A percentile compares a stretch with the other conserved stretches of the same genome.
phyloP scores from a whole-genome alignment of 1,284 basidiomycete species.

The Cutaneotrichosporon sp. region DNA sequence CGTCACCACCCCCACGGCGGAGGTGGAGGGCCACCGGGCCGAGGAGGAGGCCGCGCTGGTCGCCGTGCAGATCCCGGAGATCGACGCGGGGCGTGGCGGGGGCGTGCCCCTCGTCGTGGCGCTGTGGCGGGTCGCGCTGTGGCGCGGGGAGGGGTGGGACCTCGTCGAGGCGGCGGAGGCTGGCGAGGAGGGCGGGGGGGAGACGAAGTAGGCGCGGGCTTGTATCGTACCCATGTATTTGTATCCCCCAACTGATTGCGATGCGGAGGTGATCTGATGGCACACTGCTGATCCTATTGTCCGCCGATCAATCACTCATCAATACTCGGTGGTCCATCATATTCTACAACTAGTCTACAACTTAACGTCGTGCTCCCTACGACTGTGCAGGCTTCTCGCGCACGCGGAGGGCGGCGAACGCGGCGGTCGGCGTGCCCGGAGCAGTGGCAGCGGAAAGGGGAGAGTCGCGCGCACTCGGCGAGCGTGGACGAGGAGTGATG shows the following conservation, averaged over 20 bases:
- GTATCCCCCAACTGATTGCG: neutral
- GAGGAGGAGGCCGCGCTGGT: constrained; percentile 10
- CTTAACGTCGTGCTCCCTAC: too few relatives aligned
- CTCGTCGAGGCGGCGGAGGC: neutral
- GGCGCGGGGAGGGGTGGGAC: constrained; percentile 26
- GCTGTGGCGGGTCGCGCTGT: constrained; percentile 23
- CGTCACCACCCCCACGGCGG: neutral
- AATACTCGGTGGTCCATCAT: too few relatives aligned
- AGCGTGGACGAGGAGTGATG: neutral
- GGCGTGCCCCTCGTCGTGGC: constrained; percentile 23
- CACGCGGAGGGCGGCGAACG: neutral
- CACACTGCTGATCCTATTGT: too few relatives aligned
- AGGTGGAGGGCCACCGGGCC: neutral
- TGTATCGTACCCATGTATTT: neutral
- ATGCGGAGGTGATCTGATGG: too few relatives aligned
- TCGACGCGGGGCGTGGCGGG: neutral
- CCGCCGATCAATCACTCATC: too few relatives aligned
- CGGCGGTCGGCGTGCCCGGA: neutral
- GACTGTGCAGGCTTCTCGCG: neutral
- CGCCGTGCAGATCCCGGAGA: constrained; percentile 5
- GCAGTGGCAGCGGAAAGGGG: too few relatives aligned
- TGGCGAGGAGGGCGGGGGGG: neutral
- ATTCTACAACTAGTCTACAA: neutral
- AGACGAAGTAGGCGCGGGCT: neutral
- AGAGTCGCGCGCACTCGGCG: too few relatives aligned